phyloP scores from a whole-genome alignment of 1,284 basidiomycete species.

The Cutaneotrichosporon spelunceum region DNA sequence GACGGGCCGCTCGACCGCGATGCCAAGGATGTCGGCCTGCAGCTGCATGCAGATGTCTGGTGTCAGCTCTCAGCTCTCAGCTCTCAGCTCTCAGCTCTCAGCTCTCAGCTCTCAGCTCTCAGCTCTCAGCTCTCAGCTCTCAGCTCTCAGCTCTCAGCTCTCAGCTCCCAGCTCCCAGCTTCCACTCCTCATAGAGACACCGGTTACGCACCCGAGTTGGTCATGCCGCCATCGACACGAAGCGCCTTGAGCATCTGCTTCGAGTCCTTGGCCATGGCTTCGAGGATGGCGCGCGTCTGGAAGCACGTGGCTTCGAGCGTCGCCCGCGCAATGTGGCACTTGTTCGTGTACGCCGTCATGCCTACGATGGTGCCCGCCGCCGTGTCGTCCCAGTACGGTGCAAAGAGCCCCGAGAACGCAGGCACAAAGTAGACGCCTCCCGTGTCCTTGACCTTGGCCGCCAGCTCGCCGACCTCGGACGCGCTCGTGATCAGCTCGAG shows the following conservation, averaged over 20 bases:
- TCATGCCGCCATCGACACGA: conserved; percentile 95
- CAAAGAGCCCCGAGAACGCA: conserved; percentile 86
- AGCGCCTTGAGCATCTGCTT: conserved; percentile 67
- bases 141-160: no score
- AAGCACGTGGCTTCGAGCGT: conserved; percentile 77
- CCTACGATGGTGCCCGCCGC: conserved; percentile 48
- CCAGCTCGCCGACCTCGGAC: conserved; percentile 79
- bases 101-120: no score
- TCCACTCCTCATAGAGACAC: no score
- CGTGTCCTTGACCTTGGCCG: conserved; percentile 70
- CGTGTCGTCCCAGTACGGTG: conserved; percentile 57
- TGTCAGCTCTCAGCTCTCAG: no score
- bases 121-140: no score
- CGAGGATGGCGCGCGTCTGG: conserved; percentile 87
- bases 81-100: no score
- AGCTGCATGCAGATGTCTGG: conserved; percentile 72
- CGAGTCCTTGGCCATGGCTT: conserved; percentile 65
- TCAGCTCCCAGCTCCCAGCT: no score
- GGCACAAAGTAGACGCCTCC: conserved; percentile 98
- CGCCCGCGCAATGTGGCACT: conserved; percentile 88
- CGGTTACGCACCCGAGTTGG: no score
- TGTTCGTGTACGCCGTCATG: conserved; percentile 87
- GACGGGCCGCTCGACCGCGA: conserved; percentile 85
- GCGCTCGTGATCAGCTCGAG: conserved; percentile 79
- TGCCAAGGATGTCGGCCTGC: conserved; percentile 87